Evolutionary conservation across 2,329 filamentous ascomycete species (phyloP).

Genomic region (Pseudogymnoascus sp.): DNA sequence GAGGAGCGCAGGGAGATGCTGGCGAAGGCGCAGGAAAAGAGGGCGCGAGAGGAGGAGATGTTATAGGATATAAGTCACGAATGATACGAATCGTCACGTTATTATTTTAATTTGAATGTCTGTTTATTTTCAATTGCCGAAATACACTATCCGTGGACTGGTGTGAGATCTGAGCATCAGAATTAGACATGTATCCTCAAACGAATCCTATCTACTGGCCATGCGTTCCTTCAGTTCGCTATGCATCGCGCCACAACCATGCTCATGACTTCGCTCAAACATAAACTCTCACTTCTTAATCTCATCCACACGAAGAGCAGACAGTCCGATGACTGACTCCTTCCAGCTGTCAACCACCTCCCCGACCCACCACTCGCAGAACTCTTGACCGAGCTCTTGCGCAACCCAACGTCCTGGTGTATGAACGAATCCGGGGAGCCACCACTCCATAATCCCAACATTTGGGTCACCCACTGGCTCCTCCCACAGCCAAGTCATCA

Average conservation of each 20-base stretch:
- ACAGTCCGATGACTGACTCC: conserved; percentile 26
- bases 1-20: conserved; percentile 48
- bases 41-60: conserved; percentile 31
- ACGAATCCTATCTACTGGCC: not conserved
- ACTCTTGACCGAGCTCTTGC: conserved; percentile 9
- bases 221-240: conserved; percentile 2
- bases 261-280: not conserved
- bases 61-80: not conserved
- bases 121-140: not conserved
- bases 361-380: conserved; percentile 18
- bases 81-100: not conserved
- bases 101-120: conserved; percentile 1
- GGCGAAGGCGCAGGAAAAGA: conserved; percentile 26
- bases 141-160: not conserved
- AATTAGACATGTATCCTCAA: not conserved
- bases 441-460: conserved; percentile 1
- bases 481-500: conserved; percentile 13
- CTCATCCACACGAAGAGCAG: conserved; percentile 15
- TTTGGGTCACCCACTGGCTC: not conserved
- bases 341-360: conserved; percentile 22
- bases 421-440: not conserved
- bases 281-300: conserved; percentile 10
- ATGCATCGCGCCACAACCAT: conserved; percentile 9
- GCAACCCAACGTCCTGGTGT: conserved; percentile 1
- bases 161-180: not conserved